phyloP scores from a whole-genome alignment of 2,329 filamentous ascomycete genomes.

The Curvularia verruculosa region DNA sequence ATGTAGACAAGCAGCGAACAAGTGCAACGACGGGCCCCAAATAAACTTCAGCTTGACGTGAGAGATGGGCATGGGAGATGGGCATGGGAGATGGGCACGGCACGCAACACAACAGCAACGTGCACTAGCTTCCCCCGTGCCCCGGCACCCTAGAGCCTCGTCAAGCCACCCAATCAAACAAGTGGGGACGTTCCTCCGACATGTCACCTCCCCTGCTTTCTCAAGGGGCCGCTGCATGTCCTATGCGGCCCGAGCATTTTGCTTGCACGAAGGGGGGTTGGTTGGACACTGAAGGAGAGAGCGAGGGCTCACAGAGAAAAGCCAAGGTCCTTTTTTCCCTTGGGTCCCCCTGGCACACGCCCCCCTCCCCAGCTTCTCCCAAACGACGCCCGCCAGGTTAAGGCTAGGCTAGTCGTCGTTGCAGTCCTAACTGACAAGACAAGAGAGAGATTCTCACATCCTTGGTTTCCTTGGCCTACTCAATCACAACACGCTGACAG shows the following conservation, averaged over 20 bases:
- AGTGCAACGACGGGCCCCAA: neutral
- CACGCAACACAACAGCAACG: conserved; percentile 1
- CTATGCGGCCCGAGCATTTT: conserved; percentile 6
- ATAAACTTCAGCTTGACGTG: neutral
- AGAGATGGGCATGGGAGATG: neutral
- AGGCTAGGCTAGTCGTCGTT: neutral
- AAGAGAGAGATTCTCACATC: neutral
- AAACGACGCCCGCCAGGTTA: neutral
- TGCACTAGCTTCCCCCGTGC: conserved; percentile 5
- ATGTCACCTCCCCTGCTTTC: neutral
- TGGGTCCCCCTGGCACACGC: neutral
- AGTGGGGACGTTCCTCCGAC: conserved; percentile 5
- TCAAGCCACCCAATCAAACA: conserved; percentile 17
- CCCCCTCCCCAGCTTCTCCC: neutral
- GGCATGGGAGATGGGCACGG: neutral
- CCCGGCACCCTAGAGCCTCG: neutral
- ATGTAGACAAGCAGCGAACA: neutral
- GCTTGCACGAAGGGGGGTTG: neutral
- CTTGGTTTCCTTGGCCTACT: neutral
- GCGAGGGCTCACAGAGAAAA: neutral
- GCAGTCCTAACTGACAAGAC: neutral
- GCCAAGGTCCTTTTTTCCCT: neutral
- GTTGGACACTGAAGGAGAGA: neutral
- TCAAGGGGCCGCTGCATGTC: neutral
- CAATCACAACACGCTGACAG: neutral